Conservation (phyloP, 768 basidiomycete genomes). For the Leccinum subgranulosum region DNA sequence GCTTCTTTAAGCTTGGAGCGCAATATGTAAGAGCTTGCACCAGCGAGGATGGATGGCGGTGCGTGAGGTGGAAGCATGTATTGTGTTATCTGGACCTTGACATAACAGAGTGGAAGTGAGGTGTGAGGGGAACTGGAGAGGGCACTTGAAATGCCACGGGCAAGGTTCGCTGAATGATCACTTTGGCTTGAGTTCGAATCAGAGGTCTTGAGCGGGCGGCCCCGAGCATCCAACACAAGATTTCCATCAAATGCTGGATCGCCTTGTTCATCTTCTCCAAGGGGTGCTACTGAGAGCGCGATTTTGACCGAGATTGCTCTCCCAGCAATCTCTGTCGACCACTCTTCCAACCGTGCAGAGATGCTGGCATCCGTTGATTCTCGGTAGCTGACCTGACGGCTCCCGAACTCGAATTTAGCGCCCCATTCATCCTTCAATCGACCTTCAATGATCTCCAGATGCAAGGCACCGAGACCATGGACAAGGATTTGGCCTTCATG, state of each 20-base stretch:
- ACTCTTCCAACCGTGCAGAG: slow-evolving; percentile 37
- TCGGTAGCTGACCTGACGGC: slow-evolving; percentile 76
- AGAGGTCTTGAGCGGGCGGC: slow-evolving; percentile 49
- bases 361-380: slow-evolving; percentile 44
- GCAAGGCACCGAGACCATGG: slow-evolving; percentile 81
- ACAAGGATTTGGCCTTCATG: slow-evolving; percentile 83
- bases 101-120: slow-evolving; percentile 62
- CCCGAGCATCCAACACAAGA: slow-evolving; percentile 55
- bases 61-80: slow-evolving; percentile 42
- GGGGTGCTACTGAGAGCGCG: slow-evolving; percentile 50
- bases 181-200: slow-evolving; percentile 42
- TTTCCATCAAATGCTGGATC: slow-evolving; percentile 78
- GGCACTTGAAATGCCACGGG: slow-evolving; percentile 66
- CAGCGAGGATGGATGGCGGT: slow-evolving; percentile 54
- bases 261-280: slow-evolving; percentile 54
- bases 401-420: slow-evolving; percentile 72
- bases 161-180: slow-evolving; percentile 51
- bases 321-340: slow-evolving; percentile 64
- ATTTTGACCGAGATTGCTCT: slow-evolving; percentile 50
- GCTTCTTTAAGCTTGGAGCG: slow-evolving; percentile 58
- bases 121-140: slow-evolving; percentile 80
- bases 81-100: slow-evolving; percentile 53
- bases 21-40: slow-evolving; percentile 61
- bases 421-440: slow-evolving; percentile 79
- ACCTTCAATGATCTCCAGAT: slow-evolving; percentile 87